Evolutionary conservation across 306 rosid genomes (phyloP).

Genomic region (Gillenia trifoliata): DNA sequence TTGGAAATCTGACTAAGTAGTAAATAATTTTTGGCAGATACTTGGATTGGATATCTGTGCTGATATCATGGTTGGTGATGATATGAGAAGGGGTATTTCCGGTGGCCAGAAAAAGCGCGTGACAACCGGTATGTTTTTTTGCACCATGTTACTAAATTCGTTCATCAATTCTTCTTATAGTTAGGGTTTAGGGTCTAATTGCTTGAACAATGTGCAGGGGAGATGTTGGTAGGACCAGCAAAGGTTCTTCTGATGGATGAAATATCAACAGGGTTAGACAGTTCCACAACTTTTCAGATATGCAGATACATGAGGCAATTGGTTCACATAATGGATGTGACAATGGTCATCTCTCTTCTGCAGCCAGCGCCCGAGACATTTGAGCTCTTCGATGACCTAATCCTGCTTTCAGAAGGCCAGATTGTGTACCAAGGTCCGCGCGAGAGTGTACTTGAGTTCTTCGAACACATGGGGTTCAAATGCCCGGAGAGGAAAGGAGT

Average conservation of each 20-base stretch:
- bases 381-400: conserved; percentile 49
- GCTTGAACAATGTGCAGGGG: conserved; percentile 45
- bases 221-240: conserved; percentile 88
- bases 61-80: conserved; percentile 72
- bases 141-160: background rate
- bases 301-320: conserved; percentile 74
- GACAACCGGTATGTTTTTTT: conserved; percentile 42
- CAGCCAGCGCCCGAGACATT: conserved; percentile 57
- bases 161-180: background rate
- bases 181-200: background rate
- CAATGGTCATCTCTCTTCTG: conserved; percentile 64
- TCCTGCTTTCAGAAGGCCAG: conserved; percentile 72
- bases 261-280: conserved; percentile 88
- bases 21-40: conserved; percentile 31
- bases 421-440: conserved; percentile 75
- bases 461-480: conserved; percentile 50
- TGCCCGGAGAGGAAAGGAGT: conserved; percentile 85
- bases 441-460: conserved; percentile 54
- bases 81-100: conserved; percentile 76
- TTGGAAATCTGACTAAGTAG: background rate
- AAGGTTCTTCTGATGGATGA: conserved; percentile 82
- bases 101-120: conserved; percentile 90
- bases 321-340: conserved; percentile 78
- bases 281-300: conserved; percentile 85
- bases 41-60: conserved; percentile 84